Evolutionary conservation across 257 asterid species (phyloP).

Genomic region (Lavandula angustifolia): DNA sequence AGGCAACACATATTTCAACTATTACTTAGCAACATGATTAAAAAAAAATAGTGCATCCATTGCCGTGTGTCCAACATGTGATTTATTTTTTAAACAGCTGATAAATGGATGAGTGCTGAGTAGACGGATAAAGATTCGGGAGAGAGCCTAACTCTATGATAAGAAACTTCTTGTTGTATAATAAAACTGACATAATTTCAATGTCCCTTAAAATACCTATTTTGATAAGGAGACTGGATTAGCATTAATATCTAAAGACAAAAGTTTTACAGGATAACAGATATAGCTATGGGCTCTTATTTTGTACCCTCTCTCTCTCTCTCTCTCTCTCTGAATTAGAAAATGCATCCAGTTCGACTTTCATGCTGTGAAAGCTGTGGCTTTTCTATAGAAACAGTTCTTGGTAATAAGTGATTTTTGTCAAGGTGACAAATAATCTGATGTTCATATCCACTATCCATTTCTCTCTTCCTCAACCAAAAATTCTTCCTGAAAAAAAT

Average conservation of each 20-base stretch:
- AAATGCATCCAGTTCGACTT: too few species aligned
- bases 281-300: too few species aligned
- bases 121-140: not conserved
- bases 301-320: too few species aligned
- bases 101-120: not conserved
- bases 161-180: conserved; percentile 1
- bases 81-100: not conserved
- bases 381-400: too few species aligned
- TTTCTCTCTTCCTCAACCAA: conserved; percentile 13
- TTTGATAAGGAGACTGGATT: not conserved
- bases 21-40: not conserved
- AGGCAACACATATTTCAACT: not conserved
- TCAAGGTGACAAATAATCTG: not conserved
- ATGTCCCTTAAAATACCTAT: not conserved
- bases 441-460: conserved; percentile 38
- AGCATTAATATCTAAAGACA: not conserved
- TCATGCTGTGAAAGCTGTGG: too few species aligned
- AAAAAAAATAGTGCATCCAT: not conserved
- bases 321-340: too few species aligned
- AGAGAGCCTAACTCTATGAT: not conserved
- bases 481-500: conserved; percentile 20
- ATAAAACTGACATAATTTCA: not conserved
- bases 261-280: too few species aligned
- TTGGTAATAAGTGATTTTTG: too few species aligned
- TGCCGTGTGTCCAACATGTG: not conserved